Base-by-base conservation (phyloP, 2,329 filamentous ascomycete species). In the Colletotrichum karsti region DNA sequence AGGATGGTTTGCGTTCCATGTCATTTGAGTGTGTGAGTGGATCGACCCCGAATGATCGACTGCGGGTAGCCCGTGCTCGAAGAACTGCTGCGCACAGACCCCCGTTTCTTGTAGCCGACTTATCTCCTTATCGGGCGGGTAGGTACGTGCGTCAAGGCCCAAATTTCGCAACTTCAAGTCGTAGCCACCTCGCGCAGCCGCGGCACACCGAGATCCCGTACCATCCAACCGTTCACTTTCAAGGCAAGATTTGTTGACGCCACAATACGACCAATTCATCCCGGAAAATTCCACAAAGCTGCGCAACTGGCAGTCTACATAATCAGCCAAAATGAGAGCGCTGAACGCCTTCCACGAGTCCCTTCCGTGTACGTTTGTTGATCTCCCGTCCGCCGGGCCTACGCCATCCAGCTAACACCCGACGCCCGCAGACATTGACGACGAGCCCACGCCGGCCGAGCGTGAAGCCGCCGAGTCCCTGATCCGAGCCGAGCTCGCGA, bases 401-500 rank as follows among this genome's bases (percentile, higher is more conserved):
- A 18, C 42, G 30, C 41, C 26, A 46, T 37, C 26, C 37, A 37
- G 46, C 18, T 64, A 46, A 57, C 46, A 26, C 59, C 63, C 66
- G 77, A 74, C 72, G 60, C 46, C 33, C 39, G 56, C 78, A 97
- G 94, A 97, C 81, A 92, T 98, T 78, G 95, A 99, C 82, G 76
- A 85, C 18, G 88, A 92, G 59, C 92, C 92, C 42, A 91, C 91
- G 6, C 77, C 86, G 20, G 73, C 83, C 56, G 88, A 90, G 74
- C 89, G 93, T 74, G 81, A 85, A 63, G 87, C 89, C 69, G 93
- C 94, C 64, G 84, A 90, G 78, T 82, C 88, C 70, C 88, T 95
- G 71, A 91, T 98, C 73, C 77, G 85, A 69, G 82, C 87, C 75
- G 93, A 97, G 76, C 84, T 92, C 58, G 75, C 85, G 30, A 68